phyloP scores from a whole-genome alignment of 441 rosid genomes.

The Sinapis alba region DNA sequence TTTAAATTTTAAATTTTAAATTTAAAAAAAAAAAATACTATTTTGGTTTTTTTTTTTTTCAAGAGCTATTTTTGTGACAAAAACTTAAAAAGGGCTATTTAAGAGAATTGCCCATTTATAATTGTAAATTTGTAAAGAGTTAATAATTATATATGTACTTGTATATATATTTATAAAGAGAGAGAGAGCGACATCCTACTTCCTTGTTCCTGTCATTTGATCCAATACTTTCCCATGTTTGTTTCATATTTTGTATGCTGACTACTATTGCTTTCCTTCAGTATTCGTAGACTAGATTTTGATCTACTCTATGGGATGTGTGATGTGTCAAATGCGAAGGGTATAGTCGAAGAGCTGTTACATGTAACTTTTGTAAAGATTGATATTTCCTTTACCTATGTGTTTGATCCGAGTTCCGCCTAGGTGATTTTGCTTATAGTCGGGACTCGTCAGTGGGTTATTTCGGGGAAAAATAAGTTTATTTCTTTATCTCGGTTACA shows the following conservation, averaged over 20 bases:
- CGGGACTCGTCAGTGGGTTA: no score
- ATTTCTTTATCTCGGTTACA: no score
- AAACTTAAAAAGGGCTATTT: no score
- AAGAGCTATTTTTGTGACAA: no score
- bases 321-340: constrained; percentile 98
- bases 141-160: background rate
- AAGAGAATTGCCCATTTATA: no score
- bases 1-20: no score
- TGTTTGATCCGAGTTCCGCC: no score
- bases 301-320: constrained; percentile 99
- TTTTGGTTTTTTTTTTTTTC: no score
- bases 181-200: background rate
- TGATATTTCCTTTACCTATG: background rate
- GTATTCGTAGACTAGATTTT: constrained; percentile 99
- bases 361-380: constrained; percentile 57
- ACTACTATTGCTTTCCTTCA: constrained; percentile 39
- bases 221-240: background rate
- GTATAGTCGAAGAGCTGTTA: constrained; percentile 96
- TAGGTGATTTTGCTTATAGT: no score
- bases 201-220: background rate
- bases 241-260: background rate
- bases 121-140: constrained; percentile 1
- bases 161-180: background rate
- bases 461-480: no score
- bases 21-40: no score